These are phyloP conservation scores for Mortierella sp. DNA, from an alignment of 371 early-diverging fungal genomes.

Conservation along the genomic window DNA sequence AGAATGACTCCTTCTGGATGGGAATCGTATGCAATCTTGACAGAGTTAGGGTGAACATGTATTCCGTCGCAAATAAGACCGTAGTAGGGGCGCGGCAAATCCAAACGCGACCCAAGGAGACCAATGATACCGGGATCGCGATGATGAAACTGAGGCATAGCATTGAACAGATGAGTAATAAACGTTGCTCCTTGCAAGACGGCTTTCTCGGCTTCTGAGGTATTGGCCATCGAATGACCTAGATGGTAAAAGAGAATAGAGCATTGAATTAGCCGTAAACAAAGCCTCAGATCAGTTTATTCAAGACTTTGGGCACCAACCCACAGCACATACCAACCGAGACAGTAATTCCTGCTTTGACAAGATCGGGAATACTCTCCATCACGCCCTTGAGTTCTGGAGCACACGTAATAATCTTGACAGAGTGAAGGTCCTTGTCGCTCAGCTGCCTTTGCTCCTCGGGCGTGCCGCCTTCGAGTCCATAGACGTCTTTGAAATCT, in stretches of 20 bases:
- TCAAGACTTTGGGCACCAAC: not conserved
- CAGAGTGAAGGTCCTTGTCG: conserved; percentile 63
- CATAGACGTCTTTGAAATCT: conserved; percentile 83
- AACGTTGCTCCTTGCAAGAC: conserved; percentile 74
- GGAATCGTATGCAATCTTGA: conserved; percentile 83
- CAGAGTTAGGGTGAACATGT: conserved; percentile 85
- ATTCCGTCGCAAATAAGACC: conserved; percentile 86
- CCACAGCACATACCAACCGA: conserved; percentile 65
- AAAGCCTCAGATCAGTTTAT: no score
- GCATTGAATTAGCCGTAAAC: not conserved
- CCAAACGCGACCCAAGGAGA: conserved; percentile 72
- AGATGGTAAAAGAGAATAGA: not conserved
- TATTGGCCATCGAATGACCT: conserved; percentile 82
- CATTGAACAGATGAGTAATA: conserved; percentile 89
- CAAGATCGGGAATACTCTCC: conserved; percentile 78
- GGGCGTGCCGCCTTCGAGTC: conserved; percentile 58
- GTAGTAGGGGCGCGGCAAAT: conserved; percentile 76
- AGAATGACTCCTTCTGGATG: conserved; percentile 81
- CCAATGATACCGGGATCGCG: conserved; percentile 86
- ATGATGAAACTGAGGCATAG: conserved; percentile 88
- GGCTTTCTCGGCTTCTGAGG: conserved; percentile 80
- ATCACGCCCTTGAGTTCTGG: conserved; percentile 86
- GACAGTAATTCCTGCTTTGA: conserved; percentile 81
- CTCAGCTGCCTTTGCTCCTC: conserved; percentile 62
- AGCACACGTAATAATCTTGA: conserved; percentile 83